Conservation (phyloP, 768 basidiomycete genomes). For the Collybia mongolica region DNA sequence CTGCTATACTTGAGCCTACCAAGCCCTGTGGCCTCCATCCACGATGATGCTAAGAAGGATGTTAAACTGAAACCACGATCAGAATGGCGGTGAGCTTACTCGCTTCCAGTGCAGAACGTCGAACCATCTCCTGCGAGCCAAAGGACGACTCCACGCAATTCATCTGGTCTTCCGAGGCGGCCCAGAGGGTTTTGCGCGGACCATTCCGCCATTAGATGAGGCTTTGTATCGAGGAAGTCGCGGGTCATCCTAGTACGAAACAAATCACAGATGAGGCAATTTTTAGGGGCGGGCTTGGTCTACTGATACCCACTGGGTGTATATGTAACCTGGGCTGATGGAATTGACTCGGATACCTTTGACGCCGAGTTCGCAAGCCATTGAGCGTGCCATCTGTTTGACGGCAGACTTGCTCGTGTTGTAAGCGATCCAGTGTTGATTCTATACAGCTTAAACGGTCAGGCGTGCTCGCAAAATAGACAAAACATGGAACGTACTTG, state of each 20-base stretch:
- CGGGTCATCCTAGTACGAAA: conserved; percentile 52
- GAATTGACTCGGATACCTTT: conserved; percentile 68
- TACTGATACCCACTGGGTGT: conserved; percentile 46
- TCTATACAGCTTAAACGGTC: conserved; percentile 28
- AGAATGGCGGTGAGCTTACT: conserved; percentile 1
- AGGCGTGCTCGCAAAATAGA: not conserved
- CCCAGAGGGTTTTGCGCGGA: conserved; percentile 60
- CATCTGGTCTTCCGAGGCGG: conserved; percentile 64
- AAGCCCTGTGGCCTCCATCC: conserved; percentile 5
- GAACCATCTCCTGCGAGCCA: conserved; percentile 60
- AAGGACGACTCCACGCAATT: conserved; percentile 62
- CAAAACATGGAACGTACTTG: conserved; percentile 30
- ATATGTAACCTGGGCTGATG: conserved; percentile 72
- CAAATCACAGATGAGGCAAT: not conserved
- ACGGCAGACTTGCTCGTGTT: conserved; percentile 77
- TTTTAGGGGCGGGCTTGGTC: not conserved
- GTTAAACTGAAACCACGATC: not conserved
- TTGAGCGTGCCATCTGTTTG: conserved; percentile 73
- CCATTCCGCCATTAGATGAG: conserved; percentile 56
- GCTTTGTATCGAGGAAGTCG: conserved; percentile 52
- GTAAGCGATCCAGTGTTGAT: conserved; percentile 70
- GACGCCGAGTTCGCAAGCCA: conserved; percentile 75
- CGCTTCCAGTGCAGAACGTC: conserved; percentile 8
- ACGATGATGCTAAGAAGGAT: conserved; percentile 2
- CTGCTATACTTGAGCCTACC: no score